phyloP scores from a whole-genome alignment of 345 rosid species.

The Alliaria petiolata region DNA sequence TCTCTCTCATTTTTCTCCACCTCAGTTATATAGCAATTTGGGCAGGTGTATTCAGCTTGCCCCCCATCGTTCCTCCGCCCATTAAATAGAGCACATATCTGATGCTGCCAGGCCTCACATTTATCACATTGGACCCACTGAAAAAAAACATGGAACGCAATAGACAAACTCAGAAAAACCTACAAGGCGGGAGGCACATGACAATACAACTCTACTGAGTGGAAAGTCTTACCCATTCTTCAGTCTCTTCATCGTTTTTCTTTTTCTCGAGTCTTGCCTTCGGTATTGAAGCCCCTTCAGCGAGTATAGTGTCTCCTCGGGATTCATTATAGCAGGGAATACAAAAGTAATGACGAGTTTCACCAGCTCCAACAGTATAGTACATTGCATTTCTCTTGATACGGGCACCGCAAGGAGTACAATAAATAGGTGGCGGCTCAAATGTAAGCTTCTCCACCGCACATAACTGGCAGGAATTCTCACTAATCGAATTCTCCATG shows the following conservation, averaged over 20 bases:
- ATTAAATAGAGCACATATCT: constrained; percentile 95
- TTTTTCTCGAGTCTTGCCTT: constrained; percentile 93
- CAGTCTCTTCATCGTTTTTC: constrained; percentile 98
- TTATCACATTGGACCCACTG: constrained; percentile 99
- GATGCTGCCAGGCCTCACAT: constrained; percentile 99
- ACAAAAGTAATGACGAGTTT: constrained; percentile 87
- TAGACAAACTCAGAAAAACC: constrained; percentile 10
- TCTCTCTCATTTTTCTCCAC: constrained; percentile 85
- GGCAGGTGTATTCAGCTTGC: constrained; percentile 99
- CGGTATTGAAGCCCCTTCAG: constrained; percentile 60
- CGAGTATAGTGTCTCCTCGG: constrained; percentile 76
- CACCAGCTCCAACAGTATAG: constrained; percentile 87
- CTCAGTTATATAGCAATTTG: constrained; percentile 88
- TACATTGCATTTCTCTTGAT: constrained; percentile 98
- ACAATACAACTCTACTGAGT: neutral
- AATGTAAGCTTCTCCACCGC: constrained; percentile 98
- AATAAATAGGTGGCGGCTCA: constrained; percentile 97
- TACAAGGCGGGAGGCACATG: constrained; percentile 3
- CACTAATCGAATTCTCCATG: constrained; percentile 96
- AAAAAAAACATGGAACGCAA: constrained; percentile 28
- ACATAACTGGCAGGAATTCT: constrained; percentile 97
- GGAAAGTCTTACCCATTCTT: constrained; percentile 80
- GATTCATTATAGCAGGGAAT: constrained; percentile 95
- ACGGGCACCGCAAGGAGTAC: constrained; percentile 94
- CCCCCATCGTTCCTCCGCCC: constrained; percentile 99